Base-by-base conservation (phyloP, 2,329 filamentous ascomycete species). In the Colletotrichum plurivorum region DNA sequence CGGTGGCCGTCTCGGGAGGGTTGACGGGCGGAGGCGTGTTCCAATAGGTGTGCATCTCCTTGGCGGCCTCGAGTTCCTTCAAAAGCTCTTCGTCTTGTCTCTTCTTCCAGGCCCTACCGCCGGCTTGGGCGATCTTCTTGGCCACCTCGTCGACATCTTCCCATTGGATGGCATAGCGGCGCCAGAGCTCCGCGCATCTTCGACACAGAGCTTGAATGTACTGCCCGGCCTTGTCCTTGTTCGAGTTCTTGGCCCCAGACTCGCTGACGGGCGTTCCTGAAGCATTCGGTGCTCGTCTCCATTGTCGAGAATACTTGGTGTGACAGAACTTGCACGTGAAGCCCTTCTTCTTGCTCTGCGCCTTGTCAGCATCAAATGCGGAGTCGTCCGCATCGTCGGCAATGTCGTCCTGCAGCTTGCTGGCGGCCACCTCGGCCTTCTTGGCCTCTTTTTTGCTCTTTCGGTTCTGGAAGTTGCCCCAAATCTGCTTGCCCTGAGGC, bases 281-380 rank as follows among this genome's bases (percentile, higher is more conserved):
- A 9, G 92, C 91, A 54, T 90, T 92, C 9, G 96, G 96, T 13
- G 96, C 96, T 68, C 95, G 89, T 64, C 96, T 89, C 96, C 96
- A 99, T 79, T 97, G 94, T 59, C 94, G 89, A 5, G 95, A 97
- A 65, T 87, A 86, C 70, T 92, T 92, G 3, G 90, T 93, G 59
- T 85, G 87, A 80, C 96, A 99, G 78, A 98, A 98, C 78, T 97
- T 98, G 87, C 96, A 99, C 73, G 94, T 88, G 76, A 99, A 98
- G 20, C 89, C 88, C 71, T 93, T 91, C 80, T 97, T 97, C 78
- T 92, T 92, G 69, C 90, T 86, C 3, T 83, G 81, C 0, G 95
- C 94, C 82, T 98, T 99, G 48, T 92, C 92, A 56, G 90, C 91
- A 78, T 99, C 96, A 75, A 97, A 99, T 3, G 96, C 96, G 6